Evolutionary conservation across 192 early-diverging fungal genomes (phyloP), one percentile per base, ranked within the genome.

Genomic region (Phlyctochytrium planicorne): DNA sequence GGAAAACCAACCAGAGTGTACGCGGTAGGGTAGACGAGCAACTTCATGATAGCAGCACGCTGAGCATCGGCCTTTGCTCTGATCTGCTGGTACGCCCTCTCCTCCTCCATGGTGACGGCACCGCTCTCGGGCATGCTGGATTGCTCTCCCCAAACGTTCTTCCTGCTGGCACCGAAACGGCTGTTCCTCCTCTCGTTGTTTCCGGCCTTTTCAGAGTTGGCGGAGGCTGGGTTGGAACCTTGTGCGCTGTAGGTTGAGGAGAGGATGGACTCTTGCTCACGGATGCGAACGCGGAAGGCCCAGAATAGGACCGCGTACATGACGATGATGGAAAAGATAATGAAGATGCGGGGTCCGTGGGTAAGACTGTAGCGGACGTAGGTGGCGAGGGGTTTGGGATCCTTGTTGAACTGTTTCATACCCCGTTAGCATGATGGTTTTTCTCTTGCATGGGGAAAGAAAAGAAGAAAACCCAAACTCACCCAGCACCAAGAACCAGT

Each of bases 401-500:
- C 27, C 55, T 29, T 29, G 27, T 12, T 27, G 27, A 57, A 57
- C n/a, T n/a, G n/a, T n/a, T n/a, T n/a, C n/a, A n/a, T n/a, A n/a
- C n/a, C n/a, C n/a, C n/a, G n/a, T n/a, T n/a, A n/a, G n/a, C n/a
- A n/a, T n/a, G n/a, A n/a, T n/a, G n/a, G n/a, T n/a, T n/a, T n/a
- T n/a, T n/a, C n/a, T n/a, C n/a, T n/a, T n/a, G n/a, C n/a, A n/a
- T n/a, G n/a, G n/a, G n/a, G n/a, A n/a, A n/a, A n/a, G n/a, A n/a
- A n/a, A n/a, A n/a, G n/a, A n/a, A n/a, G n/a, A n/a, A n/a, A n/a
- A n/a, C n/a, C n/a, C n/a, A n/a, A n/a, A n/a, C n/a, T n/a, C n/a
- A n/a, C n/a, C 55, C 55, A 57, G 55, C 55, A 57, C 55, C 55
- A 57, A 4, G 55, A 57, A 27, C 55, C 55, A 12, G 55, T 57